Evolutionary conservation across 1,284 basidiomycete genomes (phyloP).

Genomic region (Boletus mariae): DNA sequence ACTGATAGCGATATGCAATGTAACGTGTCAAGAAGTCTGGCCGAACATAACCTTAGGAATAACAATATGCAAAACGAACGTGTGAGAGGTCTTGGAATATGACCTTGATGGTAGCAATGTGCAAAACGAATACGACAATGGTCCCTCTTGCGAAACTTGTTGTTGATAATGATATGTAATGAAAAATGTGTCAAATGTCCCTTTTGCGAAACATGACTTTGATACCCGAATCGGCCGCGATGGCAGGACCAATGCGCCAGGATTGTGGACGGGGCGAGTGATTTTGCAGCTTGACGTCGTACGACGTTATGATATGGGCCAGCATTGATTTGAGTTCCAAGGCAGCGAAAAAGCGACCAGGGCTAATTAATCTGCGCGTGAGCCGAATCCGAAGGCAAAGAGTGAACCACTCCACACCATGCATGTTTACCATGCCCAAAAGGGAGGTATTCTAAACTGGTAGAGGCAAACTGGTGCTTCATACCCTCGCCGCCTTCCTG

Average conservation of each 20-base stretch:
- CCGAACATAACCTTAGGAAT: not conserved
- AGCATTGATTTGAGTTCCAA: slow-evolving; percentile 11
- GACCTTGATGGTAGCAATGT: not conserved
- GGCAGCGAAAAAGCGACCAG: slow-evolving; percentile 13
- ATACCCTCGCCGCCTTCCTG: not conserved
- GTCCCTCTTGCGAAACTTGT: not conserved
- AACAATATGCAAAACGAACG: not conserved
- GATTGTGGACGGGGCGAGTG: not conserved
- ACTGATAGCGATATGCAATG: not conserved
- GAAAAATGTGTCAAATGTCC: not conserved
- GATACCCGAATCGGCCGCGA: slow-evolving; percentile 2
- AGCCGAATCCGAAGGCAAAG: not conserved
- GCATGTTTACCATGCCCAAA: slow-evolving; percentile 13
- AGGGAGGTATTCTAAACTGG: slow-evolving; percentile 6
- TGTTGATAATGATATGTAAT: not conserved
- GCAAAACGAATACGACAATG: not conserved
- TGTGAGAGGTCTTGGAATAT: not conserved
- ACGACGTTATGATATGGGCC: slow-evolving; percentile 9
- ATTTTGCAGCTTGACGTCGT: slow-evolving; percentile 11
- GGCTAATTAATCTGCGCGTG: not conserved
- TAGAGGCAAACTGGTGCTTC: slow-evolving; percentile 8
- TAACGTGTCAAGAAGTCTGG: not conserved
- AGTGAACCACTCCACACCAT: slow-evolving; percentile 1
- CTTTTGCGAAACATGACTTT: slow-evolving; percentile 13
- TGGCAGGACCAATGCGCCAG: slow-evolving; percentile 1